A percentile compares a stretch with the other conserved stretches of the same genome.
Evolutionary conservation across 1,284 basidiomycete species (phyloP).

Genomic region (Sporisorium scitamineum): DNA sequence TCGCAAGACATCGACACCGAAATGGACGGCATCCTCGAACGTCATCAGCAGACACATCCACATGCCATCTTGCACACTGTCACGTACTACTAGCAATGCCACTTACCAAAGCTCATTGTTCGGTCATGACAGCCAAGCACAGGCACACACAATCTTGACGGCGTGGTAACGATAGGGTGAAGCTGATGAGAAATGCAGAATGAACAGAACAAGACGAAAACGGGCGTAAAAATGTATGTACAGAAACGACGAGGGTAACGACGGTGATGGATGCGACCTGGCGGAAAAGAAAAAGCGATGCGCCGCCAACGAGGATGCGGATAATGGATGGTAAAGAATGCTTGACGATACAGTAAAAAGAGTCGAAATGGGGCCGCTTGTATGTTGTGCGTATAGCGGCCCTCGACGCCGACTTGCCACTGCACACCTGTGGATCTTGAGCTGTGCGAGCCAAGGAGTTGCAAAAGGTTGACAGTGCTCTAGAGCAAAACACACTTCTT

Average conservation of each 20-base stretch:
- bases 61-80: conserved; percentile 89
- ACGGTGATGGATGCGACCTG: not conserved
- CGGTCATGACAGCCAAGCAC: no score
- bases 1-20: conserved; percentile 85
- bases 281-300: not conserved
- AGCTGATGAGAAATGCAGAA: not conserved
- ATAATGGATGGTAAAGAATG: not conserved
- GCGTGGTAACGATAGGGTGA: not conserved
- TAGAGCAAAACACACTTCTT: conserved; percentile 82
- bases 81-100: conserved; percentile 51
- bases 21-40: conserved; percentile 85
- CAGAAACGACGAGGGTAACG: not conserved
- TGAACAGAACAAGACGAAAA: not conserved
- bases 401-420: not conserved
- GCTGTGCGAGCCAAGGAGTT: no score
- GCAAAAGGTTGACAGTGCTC: no score
- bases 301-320: not conserved
- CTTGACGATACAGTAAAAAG: not conserved
- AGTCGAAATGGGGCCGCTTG: not conserved
- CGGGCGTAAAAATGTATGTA: not conserved
- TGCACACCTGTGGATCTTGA: no score
- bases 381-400: not conserved
- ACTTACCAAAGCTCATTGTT: no score
- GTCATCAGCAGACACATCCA: conserved; percentile 88
- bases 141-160: no score